These are phyloP conservation scores for Podospora appendiculata DNA, from an alignment of 495 filamentous ascomycete species.

Conservation along the genomic window DNA sequence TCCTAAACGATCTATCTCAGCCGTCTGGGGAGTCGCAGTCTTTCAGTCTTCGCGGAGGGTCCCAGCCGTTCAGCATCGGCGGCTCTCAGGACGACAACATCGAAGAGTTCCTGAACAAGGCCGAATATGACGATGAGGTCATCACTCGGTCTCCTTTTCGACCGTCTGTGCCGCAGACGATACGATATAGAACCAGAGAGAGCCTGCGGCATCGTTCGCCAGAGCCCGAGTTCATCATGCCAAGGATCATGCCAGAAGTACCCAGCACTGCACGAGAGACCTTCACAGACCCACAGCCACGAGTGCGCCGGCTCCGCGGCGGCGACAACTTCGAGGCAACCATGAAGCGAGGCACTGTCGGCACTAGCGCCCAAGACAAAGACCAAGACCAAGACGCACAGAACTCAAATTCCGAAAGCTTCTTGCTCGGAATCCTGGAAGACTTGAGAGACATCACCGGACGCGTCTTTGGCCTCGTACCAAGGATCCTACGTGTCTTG, in stretches of 20 bases:
- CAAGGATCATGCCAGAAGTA: conserved; percentile 17
- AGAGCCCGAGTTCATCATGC: conserved; percentile 39
- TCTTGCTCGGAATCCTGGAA: no score
- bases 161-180: conserved; percentile 30
- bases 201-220: conserved; percentile 25
- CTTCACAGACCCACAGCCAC: no score
- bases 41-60: conserved; percentile 19
- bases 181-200: conserved; percentile 24
- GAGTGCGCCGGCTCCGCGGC: no score
- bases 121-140: conserved; percentile 36
- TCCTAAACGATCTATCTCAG: conserved; percentile 31
- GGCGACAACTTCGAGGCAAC: no score
- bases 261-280: no score
- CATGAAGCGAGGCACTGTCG: no score
- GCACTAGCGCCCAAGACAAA: no score
- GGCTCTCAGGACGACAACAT: conserved; percentile 41
- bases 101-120: conserved; percentile 31
- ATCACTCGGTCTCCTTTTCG: conserved; percentile 36
- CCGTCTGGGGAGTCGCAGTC: conserved; percentile 21
- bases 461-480: no score
- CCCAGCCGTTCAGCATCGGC: conserved; percentile 23
- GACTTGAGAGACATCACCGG: no score
- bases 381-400: no score
- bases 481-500: no score
- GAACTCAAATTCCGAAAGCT: no score